Evolutionary conservation across 371 early-diverging fungal genomes (phyloP).

Genomic region (Saksenaea oblongispora): DNA sequence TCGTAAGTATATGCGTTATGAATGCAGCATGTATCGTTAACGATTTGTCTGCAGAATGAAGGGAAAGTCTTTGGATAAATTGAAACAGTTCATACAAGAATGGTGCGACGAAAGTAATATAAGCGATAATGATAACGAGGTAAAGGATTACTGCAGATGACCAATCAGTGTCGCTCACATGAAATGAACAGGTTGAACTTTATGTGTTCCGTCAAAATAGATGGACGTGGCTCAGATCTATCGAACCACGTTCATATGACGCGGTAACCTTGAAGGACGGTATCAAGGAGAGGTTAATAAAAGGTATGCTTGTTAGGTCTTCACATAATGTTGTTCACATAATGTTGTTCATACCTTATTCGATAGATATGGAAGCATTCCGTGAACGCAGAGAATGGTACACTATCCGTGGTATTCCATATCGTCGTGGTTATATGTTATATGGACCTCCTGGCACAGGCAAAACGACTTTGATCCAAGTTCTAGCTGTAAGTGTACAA

Average conservation of each 20-base stretch:
- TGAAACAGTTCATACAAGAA: constrained; percentile 34
- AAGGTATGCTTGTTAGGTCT: constrained; percentile 16
- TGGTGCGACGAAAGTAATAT: constrained; percentile 27
- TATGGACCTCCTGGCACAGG: constrained; percentile 76
- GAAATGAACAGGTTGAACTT: neutral
- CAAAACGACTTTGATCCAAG: constrained; percentile 66
- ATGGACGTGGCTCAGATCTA: constrained; percentile 9
- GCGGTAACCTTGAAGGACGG: constrained; percentile 33
- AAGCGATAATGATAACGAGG: constrained; percentile 3
- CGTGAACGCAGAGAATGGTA: constrained; percentile 70
- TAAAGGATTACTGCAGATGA: neutral
- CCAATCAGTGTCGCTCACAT: neutral
- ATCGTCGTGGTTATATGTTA: constrained; percentile 83
- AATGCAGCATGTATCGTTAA: neutral
- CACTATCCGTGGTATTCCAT: constrained; percentile 87
- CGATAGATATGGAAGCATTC: constrained; percentile 38
- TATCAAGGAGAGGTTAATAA: constrained; percentile 29
- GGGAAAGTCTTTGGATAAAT: constrained; percentile 13
- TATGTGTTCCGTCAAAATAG: constrained; percentile 17
- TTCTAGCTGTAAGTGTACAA: constrained; percentile 48
- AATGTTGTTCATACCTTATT: neutral
- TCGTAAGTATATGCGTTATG: constrained; percentile 11
- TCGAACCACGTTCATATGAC: constrained; percentile 30
- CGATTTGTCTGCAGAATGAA: constrained; percentile 20
- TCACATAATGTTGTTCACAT: neutral